Percentiles rank a stretch among this genome's conserved stretches.
Evolutionary conservation across 73 alveolate genomes (phyloP).

Genomic region (Durusdinium trenchii): DNA sequence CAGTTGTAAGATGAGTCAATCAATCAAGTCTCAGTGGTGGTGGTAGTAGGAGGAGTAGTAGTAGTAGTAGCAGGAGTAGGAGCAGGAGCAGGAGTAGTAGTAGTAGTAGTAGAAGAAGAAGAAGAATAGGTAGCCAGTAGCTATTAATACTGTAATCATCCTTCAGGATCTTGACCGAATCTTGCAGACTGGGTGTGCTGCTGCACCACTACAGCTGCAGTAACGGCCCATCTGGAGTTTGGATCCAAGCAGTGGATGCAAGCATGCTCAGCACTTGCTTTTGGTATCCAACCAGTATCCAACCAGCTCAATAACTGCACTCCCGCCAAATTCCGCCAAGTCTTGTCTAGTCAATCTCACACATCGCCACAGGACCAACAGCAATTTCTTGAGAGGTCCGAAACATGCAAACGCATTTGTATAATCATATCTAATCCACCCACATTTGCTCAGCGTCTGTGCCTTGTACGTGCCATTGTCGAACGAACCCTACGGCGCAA

Average conservation of each 20-base stretch:
- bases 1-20: not conserved
- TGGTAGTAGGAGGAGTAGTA: too few relatives aligned
- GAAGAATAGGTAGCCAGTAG: too few relatives aligned
- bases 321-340: too few relatives aligned
- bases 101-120: too few relatives aligned
- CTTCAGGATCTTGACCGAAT: not conserved
- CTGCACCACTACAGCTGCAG: constrained; percentile 91
- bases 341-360: too few relatives aligned
- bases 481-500: constrained; percentile 64
- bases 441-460: not conserved
- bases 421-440: too few relatives aligned
- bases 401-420: too few relatives aligned
- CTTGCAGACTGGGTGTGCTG: not conserved
- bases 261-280: not conserved
- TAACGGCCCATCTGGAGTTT: constrained; percentile 75
- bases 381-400: not conserved
- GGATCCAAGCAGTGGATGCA: not conserved
- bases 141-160: not conserved
- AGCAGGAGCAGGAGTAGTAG: too few relatives aligned
- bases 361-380: not conserved
- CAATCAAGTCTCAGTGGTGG: not conserved
- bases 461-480: constrained; percentile 90
- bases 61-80: too few relatives aligned
- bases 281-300: not conserved
- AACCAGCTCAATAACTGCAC: too few relatives aligned